phyloP scores from a whole-genome alignment of 2,329 filamentous ascomycete genomes.

The Phialophora verrucosa region DNA sequence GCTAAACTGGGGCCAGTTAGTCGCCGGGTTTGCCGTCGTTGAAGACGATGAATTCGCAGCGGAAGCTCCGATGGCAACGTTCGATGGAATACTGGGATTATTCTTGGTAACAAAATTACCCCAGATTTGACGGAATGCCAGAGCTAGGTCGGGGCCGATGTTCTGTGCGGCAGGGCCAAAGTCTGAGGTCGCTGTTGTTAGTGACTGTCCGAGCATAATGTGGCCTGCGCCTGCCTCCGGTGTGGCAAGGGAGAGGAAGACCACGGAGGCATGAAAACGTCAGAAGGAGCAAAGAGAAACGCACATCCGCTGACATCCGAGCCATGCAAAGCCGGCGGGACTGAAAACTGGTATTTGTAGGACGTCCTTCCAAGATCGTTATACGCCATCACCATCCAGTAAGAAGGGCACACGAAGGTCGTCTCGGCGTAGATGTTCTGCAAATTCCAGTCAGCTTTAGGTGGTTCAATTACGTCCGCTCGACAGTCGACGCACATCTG shows the following conservation, averaged over 20 bases:
- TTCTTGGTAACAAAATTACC: slow-evolving; percentile 55
- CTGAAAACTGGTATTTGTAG: slow-evolving; percentile 60
- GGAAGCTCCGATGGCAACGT: slow-evolving; percentile 41
- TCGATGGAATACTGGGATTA: slow-evolving; percentile 49
- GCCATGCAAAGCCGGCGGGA: slow-evolving; percentile 61
- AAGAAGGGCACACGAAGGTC: slow-evolving; percentile 62
- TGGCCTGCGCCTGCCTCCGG: neutral
- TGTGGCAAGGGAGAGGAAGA: neutral
- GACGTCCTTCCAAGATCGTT: slow-evolving; percentile 57
- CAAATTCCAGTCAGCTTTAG: neutral
- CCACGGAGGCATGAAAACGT: neutral
- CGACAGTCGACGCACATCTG: slow-evolving; percentile 30
- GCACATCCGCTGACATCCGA: slow-evolving; percentile 46
- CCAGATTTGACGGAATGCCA: slow-evolving; percentile 53
- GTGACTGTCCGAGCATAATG: neutral
- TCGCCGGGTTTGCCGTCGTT: slow-evolving; percentile 28
- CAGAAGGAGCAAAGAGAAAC: neutral
- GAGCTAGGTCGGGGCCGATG: slow-evolving; percentile 44
- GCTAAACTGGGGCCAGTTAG: slow-evolving; percentile 48
- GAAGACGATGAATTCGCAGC: slow-evolving; percentile 35
- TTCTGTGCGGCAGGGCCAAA: slow-evolving; percentile 32
- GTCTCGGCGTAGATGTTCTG: slow-evolving; percentile 61
- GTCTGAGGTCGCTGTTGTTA: slow-evolving; percentile 1
- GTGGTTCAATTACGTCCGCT: too few species aligned
- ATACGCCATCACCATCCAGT: slow-evolving; percentile 60